Evolutionary conservation across 106 monocot species (phyloP), one percentile per base, ranked within the genome.

Genomic region (Acanthochlamys bracteata): DNA sequence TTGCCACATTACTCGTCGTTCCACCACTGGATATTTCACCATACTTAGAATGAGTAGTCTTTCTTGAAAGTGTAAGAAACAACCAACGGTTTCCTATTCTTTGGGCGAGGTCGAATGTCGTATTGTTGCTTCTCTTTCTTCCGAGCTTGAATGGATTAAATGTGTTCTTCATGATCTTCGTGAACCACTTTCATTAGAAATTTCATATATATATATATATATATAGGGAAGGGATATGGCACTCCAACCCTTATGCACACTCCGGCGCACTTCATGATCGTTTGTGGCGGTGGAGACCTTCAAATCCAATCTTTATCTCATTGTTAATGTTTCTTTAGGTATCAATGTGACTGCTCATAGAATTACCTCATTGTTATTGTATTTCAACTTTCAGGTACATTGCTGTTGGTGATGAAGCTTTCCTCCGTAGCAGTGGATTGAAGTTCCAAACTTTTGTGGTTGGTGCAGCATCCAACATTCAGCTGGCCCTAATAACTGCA

Each of bases 381-480:
- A 43, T 8, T 43, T 43, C 13, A 7, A 43, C 7, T 43, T 13
- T 43, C 71, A 88, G 96, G 79, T 92, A 92, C 64, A 66, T 98
- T 57, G 88, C 79, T 42, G 75, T 92, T 26, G 98, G 98, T 12
- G 84, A 98, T 22, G 98, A 98, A 66, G 85, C 92, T 46, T 98
- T 98, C 66, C 88, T 74, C 62, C 60, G 71, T 51, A 86, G 72
- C 71, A 73, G 89, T 27, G 77, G 75, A 1, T 75, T 78, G 20
- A 76, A 78, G 24, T 85, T 75, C 59, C 75, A 81, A 14, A 80
- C 78, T 65, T 89, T 69, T 74, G 78, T 86, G 23, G 25, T 89
- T 47, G 76, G 80, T 39, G 98, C 98, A 39, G 82, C 82, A 57
- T 45, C 52, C 40, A 98, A 98, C 59, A 77, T 98, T 73, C 79